Evolutionary conservation across 257 asterid genomes (phyloP).

Genomic region (Ajuga chamaepitys): DNA sequence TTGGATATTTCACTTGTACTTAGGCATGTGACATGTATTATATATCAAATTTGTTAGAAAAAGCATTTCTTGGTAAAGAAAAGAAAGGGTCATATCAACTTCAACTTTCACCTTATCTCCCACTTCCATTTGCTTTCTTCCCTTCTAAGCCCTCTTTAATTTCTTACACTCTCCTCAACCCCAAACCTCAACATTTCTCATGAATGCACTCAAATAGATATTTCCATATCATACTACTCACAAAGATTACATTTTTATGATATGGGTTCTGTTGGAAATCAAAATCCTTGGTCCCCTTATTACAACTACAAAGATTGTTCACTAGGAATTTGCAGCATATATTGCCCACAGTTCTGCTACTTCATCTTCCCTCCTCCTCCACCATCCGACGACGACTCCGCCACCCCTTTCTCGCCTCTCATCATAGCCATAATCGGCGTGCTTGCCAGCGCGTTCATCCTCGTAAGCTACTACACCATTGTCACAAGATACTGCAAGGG

Average conservation of each 20-base stretch:
- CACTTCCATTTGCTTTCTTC: conserved; percentile 21
- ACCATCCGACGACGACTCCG: conserved; percentile 7
- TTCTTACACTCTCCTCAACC: conserved; percentile 16
- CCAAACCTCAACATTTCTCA: not conserved
- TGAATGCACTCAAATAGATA: not conserved
- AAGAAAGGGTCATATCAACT: conserved; percentile 23
- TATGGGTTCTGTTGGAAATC: conserved; percentile 56
- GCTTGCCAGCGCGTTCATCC: conserved; percentile 33
- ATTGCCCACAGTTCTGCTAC: conserved; percentile 82
- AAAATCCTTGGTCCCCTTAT: conserved; percentile 60
- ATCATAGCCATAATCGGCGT: conserved; percentile 41
- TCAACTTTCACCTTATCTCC: conserved; percentile 24
- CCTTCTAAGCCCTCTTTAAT: conserved; percentile 36
- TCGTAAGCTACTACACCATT: conserved; percentile 42
- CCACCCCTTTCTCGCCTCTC: conserved; percentile 48
- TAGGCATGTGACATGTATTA: not conserved
- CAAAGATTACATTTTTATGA: not conserved
- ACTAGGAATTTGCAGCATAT: conserved; percentile 55
- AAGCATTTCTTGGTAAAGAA: not conserved
- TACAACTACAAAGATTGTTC: conserved; percentile 52
- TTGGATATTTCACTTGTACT: not conserved
- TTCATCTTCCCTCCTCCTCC: conserved; percentile 69
- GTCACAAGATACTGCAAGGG: conserved; percentile 42
- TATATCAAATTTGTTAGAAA: not conserved
- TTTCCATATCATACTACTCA: not conserved